Evolutionary conservation across 257 asterid genomes (phyloP).

Genomic region (Knoxia roxburghii): DNA sequence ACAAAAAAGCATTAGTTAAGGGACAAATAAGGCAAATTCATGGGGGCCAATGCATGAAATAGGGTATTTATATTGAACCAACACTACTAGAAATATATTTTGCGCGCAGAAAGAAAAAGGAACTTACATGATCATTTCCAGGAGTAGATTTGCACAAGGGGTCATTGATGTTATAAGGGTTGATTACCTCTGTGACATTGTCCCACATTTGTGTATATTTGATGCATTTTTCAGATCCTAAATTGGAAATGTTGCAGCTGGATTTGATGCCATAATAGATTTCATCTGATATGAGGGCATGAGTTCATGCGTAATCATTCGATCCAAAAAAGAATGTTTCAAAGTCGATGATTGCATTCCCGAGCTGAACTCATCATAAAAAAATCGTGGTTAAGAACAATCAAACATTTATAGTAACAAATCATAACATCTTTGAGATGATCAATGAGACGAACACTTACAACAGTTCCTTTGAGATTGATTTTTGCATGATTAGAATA

Average conservation of each 20-base stretch:
- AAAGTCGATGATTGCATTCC: constrained; percentile 41
- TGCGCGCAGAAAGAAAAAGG: neutral
- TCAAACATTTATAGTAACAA: too few species aligned
- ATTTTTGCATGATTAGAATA: constrained; percentile 35
- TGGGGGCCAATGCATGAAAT: too few species aligned
- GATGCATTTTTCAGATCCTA: constrained; percentile 19
- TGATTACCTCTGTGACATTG: neutral
- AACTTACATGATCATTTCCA: too few species aligned
- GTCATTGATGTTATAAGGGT: neutral
- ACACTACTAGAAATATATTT: too few species aligned
- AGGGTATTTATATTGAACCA: too few species aligned
- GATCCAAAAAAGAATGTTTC: constrained; percentile 23
- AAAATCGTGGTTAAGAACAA: too few species aligned
- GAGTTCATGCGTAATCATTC: constrained; percentile 16
- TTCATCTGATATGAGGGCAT: neutral
- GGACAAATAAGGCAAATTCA: too few species aligned
- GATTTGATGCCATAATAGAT: neutral
- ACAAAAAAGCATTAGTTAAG: too few species aligned
- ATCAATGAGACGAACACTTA: constrained; percentile 15
- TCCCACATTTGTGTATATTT: neutral
- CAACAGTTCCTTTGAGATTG: constrained; percentile 51
- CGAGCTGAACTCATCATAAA: constrained; percentile 51
- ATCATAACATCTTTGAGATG: too few species aligned
- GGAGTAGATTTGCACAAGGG: constrained; percentile 5
- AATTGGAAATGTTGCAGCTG: neutral